phyloP scores from a whole-genome alignment of 1,139 yeast species.

The Casaregolazyma suthepensis region DNA sequence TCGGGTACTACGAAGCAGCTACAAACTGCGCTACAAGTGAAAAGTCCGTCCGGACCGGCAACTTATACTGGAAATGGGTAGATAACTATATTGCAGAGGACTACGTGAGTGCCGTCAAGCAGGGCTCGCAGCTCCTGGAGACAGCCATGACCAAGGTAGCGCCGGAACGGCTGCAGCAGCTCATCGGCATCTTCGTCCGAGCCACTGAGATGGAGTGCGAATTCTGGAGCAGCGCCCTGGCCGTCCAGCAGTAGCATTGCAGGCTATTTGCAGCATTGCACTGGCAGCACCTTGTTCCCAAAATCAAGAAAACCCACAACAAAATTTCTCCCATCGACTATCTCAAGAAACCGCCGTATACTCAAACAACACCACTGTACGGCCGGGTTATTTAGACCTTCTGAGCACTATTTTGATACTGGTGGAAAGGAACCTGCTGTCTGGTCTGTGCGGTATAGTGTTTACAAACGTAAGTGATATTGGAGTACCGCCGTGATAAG shows the following conservation, averaged over 20 bases:
- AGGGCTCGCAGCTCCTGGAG: constrained; percentile 49
- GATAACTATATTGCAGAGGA: constrained; percentile 54
- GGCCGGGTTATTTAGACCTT: background rate
- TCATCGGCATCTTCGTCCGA: constrained; percentile 52
- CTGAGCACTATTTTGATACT: background rate
- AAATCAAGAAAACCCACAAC: background rate
- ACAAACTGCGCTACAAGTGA: constrained; percentile 17
- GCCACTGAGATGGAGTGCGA: constrained; percentile 55
- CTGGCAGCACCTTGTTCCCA: constrained; percentile 24
- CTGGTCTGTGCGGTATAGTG: background rate
- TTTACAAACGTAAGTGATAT: background rate
- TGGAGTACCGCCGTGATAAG: background rate
- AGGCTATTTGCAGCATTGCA: background rate
- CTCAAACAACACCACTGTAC: background rate
- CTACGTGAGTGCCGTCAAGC: constrained; percentile 46
- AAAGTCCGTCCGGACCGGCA: constrained; percentile 19
- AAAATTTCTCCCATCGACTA: background rate
- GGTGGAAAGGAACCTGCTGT: background rate
- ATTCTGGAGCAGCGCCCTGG: constrained; percentile 50
- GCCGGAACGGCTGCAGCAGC: constrained; percentile 41
- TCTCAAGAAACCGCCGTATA: background rate
- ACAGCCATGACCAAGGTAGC: constrained; percentile 35
- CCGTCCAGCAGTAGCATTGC: background rate
- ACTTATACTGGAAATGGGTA: constrained; percentile 52
- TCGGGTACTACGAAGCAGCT: constrained; percentile 64